phyloP scores from a whole-genome alignment of 2,329 filamentous ascomycete genomes.

The Nothophaeocryptopus gaeumannii region DNA sequence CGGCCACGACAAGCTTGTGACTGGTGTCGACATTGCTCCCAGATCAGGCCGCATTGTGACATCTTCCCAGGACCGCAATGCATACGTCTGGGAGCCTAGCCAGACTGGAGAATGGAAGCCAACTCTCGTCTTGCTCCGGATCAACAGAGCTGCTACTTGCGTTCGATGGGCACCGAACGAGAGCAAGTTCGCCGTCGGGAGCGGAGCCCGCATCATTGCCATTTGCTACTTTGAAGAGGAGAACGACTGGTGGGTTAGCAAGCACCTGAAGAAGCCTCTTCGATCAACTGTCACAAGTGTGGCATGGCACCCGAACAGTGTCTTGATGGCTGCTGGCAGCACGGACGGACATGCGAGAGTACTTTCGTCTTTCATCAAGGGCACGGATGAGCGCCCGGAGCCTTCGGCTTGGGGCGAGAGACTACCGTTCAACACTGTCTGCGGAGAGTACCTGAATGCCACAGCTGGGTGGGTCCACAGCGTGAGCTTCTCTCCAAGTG shows the following conservation, averaged over 20 bases:
- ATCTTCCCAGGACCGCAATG: slow-evolving; percentile 97
- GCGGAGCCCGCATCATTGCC: slow-evolving; percentile 89
- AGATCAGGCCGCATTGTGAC: slow-evolving; percentile 90
- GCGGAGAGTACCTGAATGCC: slow-evolving; percentile 93
- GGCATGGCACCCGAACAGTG: slow-evolving; percentile 96
- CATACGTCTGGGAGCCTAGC: slow-evolving; percentile 96
- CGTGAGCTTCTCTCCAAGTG: slow-evolving; percentile 87
- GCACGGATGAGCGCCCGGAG: slow-evolving; percentile 80
- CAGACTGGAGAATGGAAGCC: slow-evolving; percentile 88
- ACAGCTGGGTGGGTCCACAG: slow-evolving; percentile 96
- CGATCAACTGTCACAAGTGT: slow-evolving; percentile 94
- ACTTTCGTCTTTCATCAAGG: slow-evolving; percentile 95
- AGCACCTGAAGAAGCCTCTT: slow-evolving; percentile 98
- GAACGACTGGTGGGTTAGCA: slow-evolving; percentile 99
- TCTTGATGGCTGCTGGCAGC: slow-evolving; percentile 90
- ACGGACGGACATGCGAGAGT: slow-evolving; percentile 95
- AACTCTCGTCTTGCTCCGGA: slow-evolving; percentile 91
- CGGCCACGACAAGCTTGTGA: slow-evolving; percentile 95
- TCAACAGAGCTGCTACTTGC: slow-evolving; percentile 94
- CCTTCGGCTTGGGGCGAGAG: slow-evolving; percentile 91
- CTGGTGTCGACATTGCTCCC: slow-evolving; percentile 91
- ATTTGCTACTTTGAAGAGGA: slow-evolving; percentile 99
- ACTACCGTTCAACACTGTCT: slow-evolving; percentile 96
- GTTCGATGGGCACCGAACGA: slow-evolving; percentile 97
- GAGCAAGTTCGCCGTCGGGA: slow-evolving; percentile 95